Evolutionary conservation across 2,329 filamentous ascomycete genomes (phyloP), one percentile per base, ranked within the genome.

Genomic region (Paecilomyces niveus): DNA sequence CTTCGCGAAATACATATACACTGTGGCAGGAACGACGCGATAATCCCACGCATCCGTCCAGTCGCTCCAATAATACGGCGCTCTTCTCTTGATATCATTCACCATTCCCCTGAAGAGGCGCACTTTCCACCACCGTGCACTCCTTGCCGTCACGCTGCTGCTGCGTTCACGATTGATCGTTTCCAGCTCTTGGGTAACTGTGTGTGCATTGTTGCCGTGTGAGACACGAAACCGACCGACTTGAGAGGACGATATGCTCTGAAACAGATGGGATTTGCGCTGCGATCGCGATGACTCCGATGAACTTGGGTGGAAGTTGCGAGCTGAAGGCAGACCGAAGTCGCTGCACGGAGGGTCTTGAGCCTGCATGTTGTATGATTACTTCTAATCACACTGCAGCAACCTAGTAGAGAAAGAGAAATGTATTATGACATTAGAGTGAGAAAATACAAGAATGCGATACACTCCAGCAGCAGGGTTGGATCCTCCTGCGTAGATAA

Each of bases 1-100:
- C 90, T 95, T 95, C 62, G 91, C 90, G 81, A 95, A 96, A 78
- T 94, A 96, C 89, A 95, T 96, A 75, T 95, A 95, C 31, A 95
- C 79, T 9, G 91, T 95, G 15, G 90, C 90, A 1, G 91, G 91
- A 45, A 96, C 83, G 50, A 96, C 89, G 57, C 91, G 85, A 77
- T 96, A 96, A 70, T 95, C 89, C 89, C 89, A 94, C 1, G 91
- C 91, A 77, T 96, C 91, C 18, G 72, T 79, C 89, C 89, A 95
- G 73, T 96, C 91, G 73, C 88, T 92, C 75, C 77, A 79, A 70
- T 94, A 96, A 70, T 83, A 95, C 0, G 91, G 91, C 7, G 82
- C 82, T 62, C 91, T 79, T 59, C 90, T 85, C 63, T 85, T 85
- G 33, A 95, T 68, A 74, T 96, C 91, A 68, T 89, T 86, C 59